Percentiles rank a stretch among this genome's conserved stretches.
phyloP scores from a whole-genome alignment of 441 rosid genomes.

The Adansonia grandidieri region DNA sequence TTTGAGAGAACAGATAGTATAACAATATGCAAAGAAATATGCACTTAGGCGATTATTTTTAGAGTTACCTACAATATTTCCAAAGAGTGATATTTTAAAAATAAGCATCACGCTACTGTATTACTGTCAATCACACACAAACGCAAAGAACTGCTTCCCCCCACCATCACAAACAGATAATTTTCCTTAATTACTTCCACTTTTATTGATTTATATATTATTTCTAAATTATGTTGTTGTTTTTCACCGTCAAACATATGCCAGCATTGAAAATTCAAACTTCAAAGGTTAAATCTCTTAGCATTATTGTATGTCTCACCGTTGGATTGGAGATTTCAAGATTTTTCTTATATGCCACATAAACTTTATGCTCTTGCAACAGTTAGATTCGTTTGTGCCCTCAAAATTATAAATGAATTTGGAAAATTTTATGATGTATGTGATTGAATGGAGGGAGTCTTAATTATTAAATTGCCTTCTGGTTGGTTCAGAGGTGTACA shows the following conservation, averaged over 20 bases:
- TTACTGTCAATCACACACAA: neutral
- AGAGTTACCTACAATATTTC: neutral
- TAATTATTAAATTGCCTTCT: neutral
- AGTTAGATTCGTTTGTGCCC: neutral
- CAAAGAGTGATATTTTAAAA: neutral
- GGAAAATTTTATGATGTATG: neutral
- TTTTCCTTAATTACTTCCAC: neutral
- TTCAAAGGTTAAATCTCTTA: neutral
- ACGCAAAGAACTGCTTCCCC: neutral
- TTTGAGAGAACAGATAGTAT: neutral
- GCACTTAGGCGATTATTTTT: neutral
- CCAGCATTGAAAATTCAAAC: neutral
- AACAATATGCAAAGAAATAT: neutral
- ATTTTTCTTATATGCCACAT: neutral
- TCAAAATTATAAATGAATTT: neutral
- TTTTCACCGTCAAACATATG: neutral
- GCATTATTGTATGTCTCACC: neutral
- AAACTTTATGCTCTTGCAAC: neutral
- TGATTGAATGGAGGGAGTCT: conserved; percentile 13
- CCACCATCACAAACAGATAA: neutral
- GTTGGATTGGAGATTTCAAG: neutral
- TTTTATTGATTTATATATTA: neutral
- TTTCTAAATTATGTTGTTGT: neutral
- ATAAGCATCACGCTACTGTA: neutral
- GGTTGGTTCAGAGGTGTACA: conserved; percentile 3